Base-by-base conservation (phyloP, 2,329 filamentous ascomycete genomes). In the Aureobasidium sp. region DNA sequence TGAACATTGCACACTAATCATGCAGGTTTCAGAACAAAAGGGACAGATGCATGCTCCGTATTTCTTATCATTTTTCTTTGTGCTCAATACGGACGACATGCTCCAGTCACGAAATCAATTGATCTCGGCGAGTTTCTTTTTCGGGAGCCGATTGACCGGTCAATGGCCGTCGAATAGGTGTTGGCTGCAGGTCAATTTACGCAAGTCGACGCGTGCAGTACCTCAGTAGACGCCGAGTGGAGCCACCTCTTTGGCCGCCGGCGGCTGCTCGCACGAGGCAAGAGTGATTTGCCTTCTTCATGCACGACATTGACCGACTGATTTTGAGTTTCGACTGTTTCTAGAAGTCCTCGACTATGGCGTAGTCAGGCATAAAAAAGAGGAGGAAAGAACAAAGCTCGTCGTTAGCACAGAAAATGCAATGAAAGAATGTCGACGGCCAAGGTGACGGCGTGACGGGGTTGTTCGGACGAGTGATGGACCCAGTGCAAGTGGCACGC, bases 301-400 rank as follows among this genome's bases (percentile, higher is more conserved):
- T 59, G 54, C 54, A 59, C 54, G 54, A 59, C 54, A 59, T 59
- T 48, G 44, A 58, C 39, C 29, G 34, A 14, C 25, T 14, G 3
- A 44, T 30, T 51, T 57, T 57, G 53, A 57, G 53, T 57, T 57
- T 45, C 25, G 39, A 57, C 53, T 32, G 51, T 44, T 57, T 57
- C 53, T 57, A 45, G 53, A 57, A 57, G n/a, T 10, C 25, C 10
- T 32, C 25, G 21, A 39, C 29, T 25, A 45, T 57, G 10, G 36
- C 29, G 41, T 21, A 27, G 27, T n/a, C 36, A 25, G 27, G 45
- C 34, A 13, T 25, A 27, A 41, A 30, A 21, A 21, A 21, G 21
- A 21, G 21, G 11, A 45, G 4, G 25, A n/a, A 47, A 48, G 25
- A 57, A 21, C 21, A 16, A 45, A 57, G 29, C 53, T 32, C 41